Percentiles rank a stretch among this genome's conserved stretches.
Evolutionary conservation across 140 eudicot species (phyloP).

Genomic region (Senecio squalidus): DNA sequence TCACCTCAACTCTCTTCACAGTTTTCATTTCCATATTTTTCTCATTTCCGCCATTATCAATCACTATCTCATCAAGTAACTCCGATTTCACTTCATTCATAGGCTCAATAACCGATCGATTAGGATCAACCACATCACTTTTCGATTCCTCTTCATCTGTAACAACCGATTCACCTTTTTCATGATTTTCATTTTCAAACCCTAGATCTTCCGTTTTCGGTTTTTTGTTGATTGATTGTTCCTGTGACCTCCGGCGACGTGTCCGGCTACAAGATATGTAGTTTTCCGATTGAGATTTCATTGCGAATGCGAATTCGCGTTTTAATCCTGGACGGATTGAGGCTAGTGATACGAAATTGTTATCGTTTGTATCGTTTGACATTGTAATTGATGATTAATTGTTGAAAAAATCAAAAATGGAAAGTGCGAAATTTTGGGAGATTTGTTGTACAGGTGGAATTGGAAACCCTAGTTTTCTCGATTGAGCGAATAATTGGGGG

Average conservation of each 20-base stretch:
- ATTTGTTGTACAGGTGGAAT: constrained; percentile 29
- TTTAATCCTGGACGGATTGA: constrained; percentile 64
- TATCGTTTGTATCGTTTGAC: constrained; percentile 46
- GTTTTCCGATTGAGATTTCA: constrained; percentile 58
- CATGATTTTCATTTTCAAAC: constrained; percentile 6
- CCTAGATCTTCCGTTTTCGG: constrained; percentile 22
- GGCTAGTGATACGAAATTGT: constrained; percentile 37
- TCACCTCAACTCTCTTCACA: constrained; percentile 37
- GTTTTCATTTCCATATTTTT: constrained; percentile 24
- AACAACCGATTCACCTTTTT: constrained; percentile 6
- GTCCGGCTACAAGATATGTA: constrained; percentile 7
- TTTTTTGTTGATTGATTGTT: constrained; percentile 12
- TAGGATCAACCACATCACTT: constrained; percentile 54
- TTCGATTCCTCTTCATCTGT: constrained; percentile 45
- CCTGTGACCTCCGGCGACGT: constrained; percentile 35
- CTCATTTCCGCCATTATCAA: constrained; percentile 9
- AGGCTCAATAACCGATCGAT: constrained; percentile 14
- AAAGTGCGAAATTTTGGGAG: constrained; percentile 29
- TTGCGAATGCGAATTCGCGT: constrained; percentile 68
- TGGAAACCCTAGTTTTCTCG: constrained; percentile 32
- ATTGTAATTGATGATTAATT: constrained; percentile 18
- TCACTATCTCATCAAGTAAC: constrained; percentile 25
- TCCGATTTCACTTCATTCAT: constrained; percentile 23
- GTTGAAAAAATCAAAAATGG: constrained; percentile 10
- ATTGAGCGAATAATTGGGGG: no score